Percentiles rank a stretch among this genome's conserved stretches.
Conservation (phyloP, 1,284 basidiomycete genomes). For the Phellopilus nigrolimitatus region DNA sequence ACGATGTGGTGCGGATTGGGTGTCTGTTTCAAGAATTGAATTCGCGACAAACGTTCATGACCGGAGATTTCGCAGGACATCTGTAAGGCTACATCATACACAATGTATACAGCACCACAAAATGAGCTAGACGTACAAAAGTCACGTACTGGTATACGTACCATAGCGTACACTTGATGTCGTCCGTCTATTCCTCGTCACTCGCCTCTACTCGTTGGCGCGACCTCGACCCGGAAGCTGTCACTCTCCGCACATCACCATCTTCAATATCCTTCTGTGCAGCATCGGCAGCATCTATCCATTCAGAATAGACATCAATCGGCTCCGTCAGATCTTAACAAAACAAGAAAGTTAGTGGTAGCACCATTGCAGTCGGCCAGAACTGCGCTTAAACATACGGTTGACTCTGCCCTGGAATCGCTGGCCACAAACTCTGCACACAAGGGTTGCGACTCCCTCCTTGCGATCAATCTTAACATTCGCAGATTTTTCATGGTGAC, state of each 20-base stretch:
- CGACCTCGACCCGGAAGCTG: conserved; percentile 14
- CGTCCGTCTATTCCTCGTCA: conserved; percentile 24
- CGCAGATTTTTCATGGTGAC: conserved; percentile 87
- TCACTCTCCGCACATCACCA: background rate
- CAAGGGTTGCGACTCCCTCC: conserved; percentile 71
- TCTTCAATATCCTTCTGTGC: conserved; percentile 45
- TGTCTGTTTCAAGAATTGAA: no score
- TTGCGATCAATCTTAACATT: conserved; percentile 82
- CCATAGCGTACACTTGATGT: no score
- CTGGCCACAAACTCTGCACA: conserved; percentile 78
- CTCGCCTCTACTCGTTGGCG: conserved; percentile 23
- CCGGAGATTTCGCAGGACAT: no score
- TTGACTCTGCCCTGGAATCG: conserved; percentile 80
- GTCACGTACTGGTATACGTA: background rate
- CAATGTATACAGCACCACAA: background rate
- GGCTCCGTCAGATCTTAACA: conserved; percentile 86
- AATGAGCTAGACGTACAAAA: background rate
- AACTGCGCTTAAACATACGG: conserved; percentile 48
- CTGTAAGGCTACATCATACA: background rate
- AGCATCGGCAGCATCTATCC: conserved; percentile 88
- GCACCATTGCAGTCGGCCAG: conserved; percentile 20
- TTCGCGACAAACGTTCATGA: no score
- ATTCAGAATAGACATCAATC: conserved; percentile 87
- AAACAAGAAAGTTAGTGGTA: conserved; percentile 22
- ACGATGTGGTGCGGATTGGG: no score